phyloP scores from a whole-genome alignment of 495 filamentous ascomycete species.

The Daldinia decipiens region DNA sequence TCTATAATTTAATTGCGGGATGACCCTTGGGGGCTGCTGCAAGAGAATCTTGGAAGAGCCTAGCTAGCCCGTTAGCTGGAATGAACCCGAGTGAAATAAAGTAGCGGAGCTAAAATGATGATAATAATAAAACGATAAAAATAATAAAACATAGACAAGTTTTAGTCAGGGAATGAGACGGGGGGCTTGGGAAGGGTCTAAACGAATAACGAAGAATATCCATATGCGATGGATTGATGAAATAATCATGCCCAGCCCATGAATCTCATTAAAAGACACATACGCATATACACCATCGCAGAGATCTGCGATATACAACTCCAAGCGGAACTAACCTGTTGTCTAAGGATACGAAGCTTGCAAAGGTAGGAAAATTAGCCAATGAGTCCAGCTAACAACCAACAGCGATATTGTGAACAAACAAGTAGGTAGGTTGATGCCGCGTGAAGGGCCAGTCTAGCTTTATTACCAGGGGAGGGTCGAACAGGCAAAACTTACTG shows the following conservation, averaged over 20 bases:
- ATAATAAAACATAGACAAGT: constrained; percentile 26
- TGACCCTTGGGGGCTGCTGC: constrained; percentile 47
- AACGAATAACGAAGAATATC: constrained; percentile 28
- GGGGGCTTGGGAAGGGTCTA: constrained; percentile 22
- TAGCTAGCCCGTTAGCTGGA: constrained; percentile 47
- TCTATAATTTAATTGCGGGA: constrained; percentile 47
- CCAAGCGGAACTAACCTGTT: constrained; percentile 33
- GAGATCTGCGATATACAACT: constrained; percentile 5
- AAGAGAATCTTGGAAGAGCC: constrained; percentile 46
- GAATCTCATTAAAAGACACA: constrained; percentile 25
- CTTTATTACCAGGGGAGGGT: constrained; percentile 13
- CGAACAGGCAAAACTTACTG: constrained; percentile 19
- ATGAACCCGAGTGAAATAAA: constrained; percentile 40
- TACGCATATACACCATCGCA: constrained; percentile 10
- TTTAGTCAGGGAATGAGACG: constrained; percentile 29
- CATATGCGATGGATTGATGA: constrained; percentile 11
- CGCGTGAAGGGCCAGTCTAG: constrained; percentile 11
- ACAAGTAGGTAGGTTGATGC: constrained; percentile 17
- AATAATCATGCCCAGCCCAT: constrained; percentile 21
- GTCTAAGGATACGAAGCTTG: constrained; percentile 18
- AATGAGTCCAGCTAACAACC: constrained; percentile 23
- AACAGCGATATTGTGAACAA: constrained; percentile 15
- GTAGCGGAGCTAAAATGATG: constrained; percentile 11
- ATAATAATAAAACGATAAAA: constrained; percentile 7
- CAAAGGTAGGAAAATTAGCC: constrained; percentile 4